These are phyloP conservation scores for Candida anglica DNA, from an alignment of 805 yeast species.

Conservation along the genomic window DNA sequence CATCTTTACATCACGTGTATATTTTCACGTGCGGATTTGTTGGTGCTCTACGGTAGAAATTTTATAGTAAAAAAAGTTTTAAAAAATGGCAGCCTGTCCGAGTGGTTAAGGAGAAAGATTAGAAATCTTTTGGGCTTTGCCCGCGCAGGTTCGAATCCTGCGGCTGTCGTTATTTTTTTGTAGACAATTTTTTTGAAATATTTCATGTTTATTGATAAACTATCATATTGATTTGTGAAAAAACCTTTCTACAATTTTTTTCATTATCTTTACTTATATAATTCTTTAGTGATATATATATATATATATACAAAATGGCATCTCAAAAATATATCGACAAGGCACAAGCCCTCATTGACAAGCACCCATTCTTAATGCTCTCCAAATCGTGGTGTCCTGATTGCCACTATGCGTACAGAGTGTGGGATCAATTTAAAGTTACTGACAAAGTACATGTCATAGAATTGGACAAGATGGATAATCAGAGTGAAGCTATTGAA, in stretches of 20 bases:
- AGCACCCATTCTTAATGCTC: slow-evolving; percentile 51
- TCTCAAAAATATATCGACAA: slow-evolving; percentile 18
- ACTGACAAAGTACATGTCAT: slow-evolving; percentile 47
- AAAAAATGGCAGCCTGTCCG: slow-evolving; percentile 18
- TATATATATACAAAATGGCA: slow-evolving; percentile 10
- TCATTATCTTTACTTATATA: no score
- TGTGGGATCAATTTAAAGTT: slow-evolving; percentile 54
- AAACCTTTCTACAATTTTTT: no score
- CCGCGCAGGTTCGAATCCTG: slow-evolving; percentile 66
- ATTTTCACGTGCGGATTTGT: no score
- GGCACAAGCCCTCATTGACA: slow-evolving; percentile 45
- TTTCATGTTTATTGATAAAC: no score
- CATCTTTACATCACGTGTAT: no score
- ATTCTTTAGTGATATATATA: no score
- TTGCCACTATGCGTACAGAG: slow-evolving; percentile 57
- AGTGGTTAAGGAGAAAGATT: slow-evolving; percentile 38
- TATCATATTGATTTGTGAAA: no score
- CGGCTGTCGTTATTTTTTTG: slow-evolving; percentile 48
- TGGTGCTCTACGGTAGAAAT: no score
- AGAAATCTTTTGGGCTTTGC: slow-evolving; percentile 52
- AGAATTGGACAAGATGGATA: slow-evolving; percentile 54
- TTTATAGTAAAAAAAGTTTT: not conserved
- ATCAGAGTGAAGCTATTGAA: slow-evolving; percentile 45
- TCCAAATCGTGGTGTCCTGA: slow-evolving; percentile 81
- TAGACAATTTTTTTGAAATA: not conserved